Evolutionary conservation across 768 basidiomycete genomes (phyloP).

Genomic region (Leccinum incarnatum): DNA sequence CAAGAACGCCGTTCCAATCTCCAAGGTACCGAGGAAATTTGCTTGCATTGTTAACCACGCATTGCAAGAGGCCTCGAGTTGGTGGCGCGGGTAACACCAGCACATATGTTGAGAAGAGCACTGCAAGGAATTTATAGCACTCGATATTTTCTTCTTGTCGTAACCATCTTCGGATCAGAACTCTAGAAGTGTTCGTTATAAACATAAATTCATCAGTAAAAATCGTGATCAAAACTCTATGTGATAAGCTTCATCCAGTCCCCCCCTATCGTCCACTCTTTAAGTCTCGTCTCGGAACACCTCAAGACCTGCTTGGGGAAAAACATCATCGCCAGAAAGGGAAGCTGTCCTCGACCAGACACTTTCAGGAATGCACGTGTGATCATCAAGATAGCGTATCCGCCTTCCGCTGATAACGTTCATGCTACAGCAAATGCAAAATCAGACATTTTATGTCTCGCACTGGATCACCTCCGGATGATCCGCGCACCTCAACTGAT

Average conservation of each 20-base stretch:
- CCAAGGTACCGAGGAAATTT: slow-evolving; percentile 8
- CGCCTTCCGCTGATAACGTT: slow-evolving; percentile 21
- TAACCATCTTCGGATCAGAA: background rate
- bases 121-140: background rate
- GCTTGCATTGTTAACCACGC: slow-evolving; percentile 1
- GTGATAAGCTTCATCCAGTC: slow-evolving; percentile 2
- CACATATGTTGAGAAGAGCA: background rate
- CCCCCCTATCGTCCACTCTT: background rate
- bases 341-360: slow-evolving; percentile 11
- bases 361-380: slow-evolving; percentile 14
- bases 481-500: slow-evolving; percentile 30
- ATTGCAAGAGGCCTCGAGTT: background rate
- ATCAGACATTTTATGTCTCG: slow-evolving; percentile 18
- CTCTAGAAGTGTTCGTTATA: background rate
- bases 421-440: slow-evolving; percentile 20
- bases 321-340: slow-evolving; percentile 10
- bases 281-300: background rate
- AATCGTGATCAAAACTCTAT: background rate
- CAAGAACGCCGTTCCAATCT: background rate
- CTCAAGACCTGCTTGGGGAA: slow-evolving; percentile 14
- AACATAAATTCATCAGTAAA: background rate
- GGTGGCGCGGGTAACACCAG: slow-evolving; percentile 2
- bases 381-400: slow-evolving; percentile 23
- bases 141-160: background rate
- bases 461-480: slow-evolving; percentile 22